Evolutionary conservation across 2,329 filamentous ascomycete genomes (phyloP), one percentile per base, ranked within the genome.

Genomic region (Keithomyces neogunnii): DNA sequence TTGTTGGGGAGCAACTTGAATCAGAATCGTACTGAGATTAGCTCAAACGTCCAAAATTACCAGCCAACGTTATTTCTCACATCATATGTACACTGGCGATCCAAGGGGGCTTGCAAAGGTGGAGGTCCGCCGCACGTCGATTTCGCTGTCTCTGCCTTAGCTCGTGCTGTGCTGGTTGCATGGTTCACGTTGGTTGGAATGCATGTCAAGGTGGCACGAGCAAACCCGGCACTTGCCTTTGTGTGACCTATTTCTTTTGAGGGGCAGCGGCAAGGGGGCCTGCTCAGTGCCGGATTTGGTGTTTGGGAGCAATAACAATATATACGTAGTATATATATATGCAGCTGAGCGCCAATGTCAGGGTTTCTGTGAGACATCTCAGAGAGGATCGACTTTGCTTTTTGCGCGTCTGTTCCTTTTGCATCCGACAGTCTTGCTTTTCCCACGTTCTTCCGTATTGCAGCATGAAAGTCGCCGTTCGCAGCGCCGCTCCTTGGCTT

Each of bases 341-440:
- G 31, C 44, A 44, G 50, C 47, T 13, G 6, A n/a, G 57, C 60
- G 53, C 56, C 58, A 57, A 56, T 55, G 53, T 44, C 9, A 59
- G 54, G 52, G 47, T 52, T 19, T 48, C 39, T 32, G 52, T 45
- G 50, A 55, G 51, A 55, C 51, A 53, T 31, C 3, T 39, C 9
- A 39, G 47, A 43, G 29, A 42, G 10, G 39, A 44, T 5, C 10
- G 9, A 5, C 8, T 26, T 44, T 44, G 26, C 40, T 44, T 44
- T 35, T 44, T 44, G 40, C 40, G 40, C 40, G 40, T 30, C 40
- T 31, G 26, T 28, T 13, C 11, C 28, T 4, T 13, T 30, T 5
- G 13, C 8, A 44, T 44, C 40, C 40, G 40, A 19, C 28, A 29
- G 28, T 30, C 11, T 44, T 44, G 28, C 40, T 44, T 8, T 30